Conservation (phyloP, 2,329 filamentous ascomycete genomes). For the Talaromyces albobiverticillius region DNA sequence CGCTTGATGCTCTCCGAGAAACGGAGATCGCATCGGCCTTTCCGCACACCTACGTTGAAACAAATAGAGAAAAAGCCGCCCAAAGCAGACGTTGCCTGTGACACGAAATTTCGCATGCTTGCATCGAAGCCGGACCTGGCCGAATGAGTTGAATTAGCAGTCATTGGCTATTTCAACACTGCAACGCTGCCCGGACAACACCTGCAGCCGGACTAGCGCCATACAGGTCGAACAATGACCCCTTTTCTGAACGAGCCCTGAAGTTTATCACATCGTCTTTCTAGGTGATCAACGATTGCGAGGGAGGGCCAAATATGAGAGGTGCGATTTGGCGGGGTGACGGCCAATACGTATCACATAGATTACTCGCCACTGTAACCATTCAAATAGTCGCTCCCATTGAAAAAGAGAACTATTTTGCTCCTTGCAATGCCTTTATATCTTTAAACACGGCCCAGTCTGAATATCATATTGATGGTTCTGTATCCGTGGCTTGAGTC, state of each 20-base stretch:
- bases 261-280: not conserved
- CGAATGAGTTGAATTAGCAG: not conserved
- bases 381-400: constrained; percentile 4
- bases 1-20: not conserved
- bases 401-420: not conserved
- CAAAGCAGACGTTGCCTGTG: not conserved
- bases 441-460: not conserved
- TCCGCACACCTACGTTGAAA: not conserved
- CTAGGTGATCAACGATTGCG: not conserved
- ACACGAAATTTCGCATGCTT: not conserved
- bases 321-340: not conserved
- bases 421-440: constrained; percentile 4
- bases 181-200: not conserved
- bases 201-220: not conserved
- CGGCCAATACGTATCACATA: not conserved
- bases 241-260: not conserved
- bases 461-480: not conserved
- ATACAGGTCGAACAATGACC: not conserved
- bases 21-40: not conserved
- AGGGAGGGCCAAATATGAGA: not conserved
- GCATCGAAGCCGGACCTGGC: not conserved
- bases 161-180: not conserved
- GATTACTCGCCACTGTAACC: not conserved
- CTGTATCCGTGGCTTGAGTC: not conserved
- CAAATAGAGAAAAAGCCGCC: not conserved